Percentiles rank a stretch among this genome's conserved stretches.
phyloP scores from a whole-genome alignment of 2,329 filamentous ascomycete species.

The Sclerotinia borealis region DNA sequence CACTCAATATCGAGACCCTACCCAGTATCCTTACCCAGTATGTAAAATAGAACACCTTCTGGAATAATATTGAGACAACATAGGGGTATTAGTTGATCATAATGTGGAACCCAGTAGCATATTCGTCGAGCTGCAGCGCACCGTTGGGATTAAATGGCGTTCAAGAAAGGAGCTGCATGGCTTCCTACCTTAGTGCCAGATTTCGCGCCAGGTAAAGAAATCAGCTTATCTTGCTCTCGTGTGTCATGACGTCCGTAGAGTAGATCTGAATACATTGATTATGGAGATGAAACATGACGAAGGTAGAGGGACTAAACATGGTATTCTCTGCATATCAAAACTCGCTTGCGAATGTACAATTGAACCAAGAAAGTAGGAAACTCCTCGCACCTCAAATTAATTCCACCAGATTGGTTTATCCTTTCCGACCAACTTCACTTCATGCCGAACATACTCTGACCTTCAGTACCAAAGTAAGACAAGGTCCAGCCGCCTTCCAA shows the following conservation, averaged over 20 bases:
- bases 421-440: neutral
- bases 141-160: neutral
- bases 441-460: neutral
- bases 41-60: too few relatives aligned
- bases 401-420: neutral
- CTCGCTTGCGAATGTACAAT: slow-evolving; percentile 7
- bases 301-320: neutral
- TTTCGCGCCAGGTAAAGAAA: neutral
- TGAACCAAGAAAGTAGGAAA: slow-evolving; percentile 8
- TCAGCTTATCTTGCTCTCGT: neutral
- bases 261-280: neutral
- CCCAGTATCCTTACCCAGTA: too few relatives aligned
- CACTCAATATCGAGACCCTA: too few relatives aligned
- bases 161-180: neutral
- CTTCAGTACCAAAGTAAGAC: neutral
- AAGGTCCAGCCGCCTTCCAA: neutral
- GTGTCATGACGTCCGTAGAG: neutral
- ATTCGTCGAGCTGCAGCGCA: neutral
- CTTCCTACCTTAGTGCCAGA: neutral
- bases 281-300: neutral
- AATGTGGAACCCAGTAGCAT: neutral
- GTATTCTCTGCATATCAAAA: slow-evolving; percentile 9
- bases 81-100: neutral
- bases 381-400: slow-evolving; percentile 11
- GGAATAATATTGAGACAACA: too few relatives aligned